phyloP scores from a whole-genome alignment of 768 basidiomycete species.

The Lentinula sp. region DNA sequence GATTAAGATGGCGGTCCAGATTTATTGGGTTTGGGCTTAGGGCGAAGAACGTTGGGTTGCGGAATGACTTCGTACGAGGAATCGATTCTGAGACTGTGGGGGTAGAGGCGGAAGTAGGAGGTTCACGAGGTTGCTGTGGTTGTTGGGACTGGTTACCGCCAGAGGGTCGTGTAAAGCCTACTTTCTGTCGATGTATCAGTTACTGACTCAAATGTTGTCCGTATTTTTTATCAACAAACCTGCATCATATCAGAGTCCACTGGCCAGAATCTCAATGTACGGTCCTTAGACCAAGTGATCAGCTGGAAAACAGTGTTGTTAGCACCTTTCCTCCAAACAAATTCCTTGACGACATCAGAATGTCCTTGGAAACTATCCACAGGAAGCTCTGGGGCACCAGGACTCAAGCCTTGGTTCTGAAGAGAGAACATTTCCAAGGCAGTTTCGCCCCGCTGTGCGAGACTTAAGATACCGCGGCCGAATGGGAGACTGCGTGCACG shows the following conservation, averaged over 20 bases:
- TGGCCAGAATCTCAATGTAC: conserved; percentile 89
- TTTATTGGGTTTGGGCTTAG: neutral
- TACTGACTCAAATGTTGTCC: neutral
- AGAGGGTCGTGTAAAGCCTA: conserved; percentile 29
- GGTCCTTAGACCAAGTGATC: conserved; percentile 78
- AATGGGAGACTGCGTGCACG: conserved; percentile 90
- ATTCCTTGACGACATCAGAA: conserved; percentile 93
- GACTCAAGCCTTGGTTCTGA: conserved; percentile 10
- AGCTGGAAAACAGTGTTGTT: conserved; percentile 50
- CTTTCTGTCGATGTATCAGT: conserved; percentile 31
- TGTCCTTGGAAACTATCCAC: conserved; percentile 84
- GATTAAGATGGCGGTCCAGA: neutral
- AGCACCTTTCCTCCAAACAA: conserved; percentile 82
- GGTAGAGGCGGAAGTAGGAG: conserved; percentile 55
- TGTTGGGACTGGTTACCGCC: conserved; percentile 10
- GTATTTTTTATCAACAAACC: conserved; percentile 24
- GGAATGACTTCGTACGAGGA: conserved; percentile 21
- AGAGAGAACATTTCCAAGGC: conserved; percentile 77
- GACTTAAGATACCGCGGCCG: conserved; percentile 77
- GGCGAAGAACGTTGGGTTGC: conserved; percentile 2
- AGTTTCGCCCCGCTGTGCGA: conserved; percentile 86
- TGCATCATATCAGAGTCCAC: conserved; percentile 65
- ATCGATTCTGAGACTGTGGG: conserved; percentile 22
- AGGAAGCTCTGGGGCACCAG: conserved; percentile 28
- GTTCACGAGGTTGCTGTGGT: conserved; percentile 7